Conservation (phyloP, 768 basidiomycete genomes). For the Termitomyces sp. region DNA sequence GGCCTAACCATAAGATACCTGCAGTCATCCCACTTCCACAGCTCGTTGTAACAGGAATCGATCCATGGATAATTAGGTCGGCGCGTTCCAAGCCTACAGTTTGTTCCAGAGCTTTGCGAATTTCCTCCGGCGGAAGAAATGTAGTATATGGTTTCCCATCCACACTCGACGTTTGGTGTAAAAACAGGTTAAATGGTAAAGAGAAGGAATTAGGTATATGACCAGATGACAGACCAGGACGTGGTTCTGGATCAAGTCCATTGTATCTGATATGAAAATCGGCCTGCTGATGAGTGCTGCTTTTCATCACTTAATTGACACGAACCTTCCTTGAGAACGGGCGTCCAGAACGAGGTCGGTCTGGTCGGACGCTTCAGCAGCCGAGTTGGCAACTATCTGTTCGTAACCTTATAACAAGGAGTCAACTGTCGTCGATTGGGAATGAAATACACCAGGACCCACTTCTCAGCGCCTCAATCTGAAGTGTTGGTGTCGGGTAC, state of each 20-base stretch:
- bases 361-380: constrained; percentile 30
- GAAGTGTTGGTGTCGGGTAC: constrained; percentile 55
- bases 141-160: constrained; percentile 53
- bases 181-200: constrained; percentile 77
- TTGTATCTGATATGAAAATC: constrained; percentile 51
- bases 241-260: constrained; percentile 84
- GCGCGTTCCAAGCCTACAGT: constrained; percentile 58
- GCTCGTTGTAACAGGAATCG: constrained; percentile 61
- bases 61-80: constrained; percentile 56
- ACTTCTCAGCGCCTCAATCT: constrained; percentile 54
- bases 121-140: constrained; percentile 51
- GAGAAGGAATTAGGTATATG: constrained; percentile 89
- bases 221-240: constrained; percentile 82
- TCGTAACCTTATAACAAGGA: constrained; percentile 58
- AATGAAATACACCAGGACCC: constrained; percentile 12
- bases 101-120: constrained; percentile 57
- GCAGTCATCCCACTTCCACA: constrained; percentile 99
- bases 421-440: constrained; percentile 7
- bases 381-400: constrained; percentile 72
- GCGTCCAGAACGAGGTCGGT: constrained; percentile 85
- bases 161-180: constrained; percentile 40
- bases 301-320: background rate
- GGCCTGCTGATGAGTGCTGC: background rate
- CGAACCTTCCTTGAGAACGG: constrained; percentile 75
- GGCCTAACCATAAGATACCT: constrained; percentile 88